Percentiles rank a stretch among this genome's conserved stretches.
These are phyloP conservation scores for Cadophora sp. DNA, from an alignment of 2,329 filamentous ascomycete species.

Conservation along the genomic window DNA sequence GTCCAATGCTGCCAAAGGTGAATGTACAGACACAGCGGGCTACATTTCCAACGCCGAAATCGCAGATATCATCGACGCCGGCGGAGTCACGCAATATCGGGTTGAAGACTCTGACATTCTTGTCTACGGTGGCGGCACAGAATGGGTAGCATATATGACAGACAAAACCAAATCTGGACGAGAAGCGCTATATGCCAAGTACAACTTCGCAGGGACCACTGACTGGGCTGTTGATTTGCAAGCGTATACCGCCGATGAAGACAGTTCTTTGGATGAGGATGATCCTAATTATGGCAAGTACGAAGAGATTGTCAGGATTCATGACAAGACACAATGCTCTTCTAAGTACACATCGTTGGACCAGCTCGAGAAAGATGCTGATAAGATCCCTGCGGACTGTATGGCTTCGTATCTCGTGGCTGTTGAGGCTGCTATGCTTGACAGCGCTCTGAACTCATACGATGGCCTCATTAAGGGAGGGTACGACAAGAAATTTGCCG, in stretches of 20 bases:
- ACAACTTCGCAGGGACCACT: conserved; percentile 6
- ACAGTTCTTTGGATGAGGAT: not conserved
- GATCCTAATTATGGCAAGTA: not conserved
- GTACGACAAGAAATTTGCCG: conserved; percentile 4
- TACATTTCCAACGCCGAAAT: conserved; percentile 40
- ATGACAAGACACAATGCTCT: not conserved
- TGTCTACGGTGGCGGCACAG: not conserved
- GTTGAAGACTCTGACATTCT: conserved; percentile 6
- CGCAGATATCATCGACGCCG: not conserved
- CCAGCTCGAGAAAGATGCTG: not conserved
- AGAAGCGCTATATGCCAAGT: not conserved
- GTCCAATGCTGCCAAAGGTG: conserved; percentile 39
- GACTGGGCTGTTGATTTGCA: conserved; percentile 13
- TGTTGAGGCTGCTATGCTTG: not conserved
- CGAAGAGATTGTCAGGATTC: not conserved
- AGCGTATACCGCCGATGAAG: not conserved
- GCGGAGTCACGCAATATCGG: not conserved
- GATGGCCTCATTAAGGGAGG: not conserved
- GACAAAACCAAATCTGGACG: not conserved
- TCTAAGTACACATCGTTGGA: not conserved
- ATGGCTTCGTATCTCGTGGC: not conserved
- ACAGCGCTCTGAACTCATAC: not conserved
- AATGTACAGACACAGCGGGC: conserved; percentile 44
- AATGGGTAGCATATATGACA: conserved; percentile 10
- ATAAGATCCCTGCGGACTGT: conserved; percentile 1